A percentile compares a stretch with the other conserved stretches of the same genome.
phyloP scores from a whole-genome alignment of 768 basidiomycete species.

The Tricholoma terreum region DNA sequence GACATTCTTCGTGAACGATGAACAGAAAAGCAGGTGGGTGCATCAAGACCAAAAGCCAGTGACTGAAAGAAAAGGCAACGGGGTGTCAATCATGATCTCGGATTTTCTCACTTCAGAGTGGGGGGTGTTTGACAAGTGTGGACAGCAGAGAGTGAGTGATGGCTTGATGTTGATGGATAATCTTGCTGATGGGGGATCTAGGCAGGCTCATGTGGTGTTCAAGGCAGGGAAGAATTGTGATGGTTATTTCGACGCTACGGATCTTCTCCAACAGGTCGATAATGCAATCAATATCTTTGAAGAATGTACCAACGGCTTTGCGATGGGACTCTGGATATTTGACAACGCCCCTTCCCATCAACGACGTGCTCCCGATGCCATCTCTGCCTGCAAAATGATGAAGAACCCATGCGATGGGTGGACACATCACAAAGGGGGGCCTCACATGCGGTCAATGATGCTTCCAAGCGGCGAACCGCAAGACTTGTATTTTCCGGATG shows the following conservation, averaged over 20 bases:
- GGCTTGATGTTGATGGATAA: neutral
- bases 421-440: conserved; percentile 2
- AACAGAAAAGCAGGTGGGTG: neutral
- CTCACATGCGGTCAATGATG: conserved; percentile 17
- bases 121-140: neutral
- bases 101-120: neutral
- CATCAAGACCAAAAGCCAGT: neutral
- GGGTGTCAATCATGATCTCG: neutral
- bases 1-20: neutral
- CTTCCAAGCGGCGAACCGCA: conserved; percentile 23
- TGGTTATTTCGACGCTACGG: too few species aligned
- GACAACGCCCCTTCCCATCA: too few species aligned
- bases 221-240: conserved; percentile 14
- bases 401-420: too few species aligned
- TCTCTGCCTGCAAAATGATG: conserved; percentile 18
- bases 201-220: conserved; percentile 6
- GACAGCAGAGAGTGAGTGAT: neutral
- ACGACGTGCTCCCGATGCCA: neutral
- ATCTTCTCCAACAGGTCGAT: too few species aligned
- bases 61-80: neutral
- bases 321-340: neutral
- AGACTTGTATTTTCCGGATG: conserved; percentile 28
- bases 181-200: neutral
- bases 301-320: neutral
- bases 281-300: conserved; percentile 19